These are phyloP conservation scores for Xylariaceae sp. DNA, from an alignment of 2,329 filamentous ascomycete species.

Conservation along the genomic window DNA sequence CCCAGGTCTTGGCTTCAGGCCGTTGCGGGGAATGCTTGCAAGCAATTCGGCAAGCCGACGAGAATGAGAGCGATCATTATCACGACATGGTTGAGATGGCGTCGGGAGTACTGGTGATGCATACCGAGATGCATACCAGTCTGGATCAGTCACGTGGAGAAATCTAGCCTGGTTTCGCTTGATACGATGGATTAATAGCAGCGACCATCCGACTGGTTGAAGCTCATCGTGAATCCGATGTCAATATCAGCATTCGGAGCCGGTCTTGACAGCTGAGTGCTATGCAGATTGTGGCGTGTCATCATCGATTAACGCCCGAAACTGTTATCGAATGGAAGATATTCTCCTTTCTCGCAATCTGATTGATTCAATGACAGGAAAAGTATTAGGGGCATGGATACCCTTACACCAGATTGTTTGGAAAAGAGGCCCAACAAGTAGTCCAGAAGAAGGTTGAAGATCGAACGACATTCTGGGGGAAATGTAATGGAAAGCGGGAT, in stretches of 20 bases:
- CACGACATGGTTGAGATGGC: no score
- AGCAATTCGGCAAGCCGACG: background rate
- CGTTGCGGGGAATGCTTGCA: constrained; percentile 5
- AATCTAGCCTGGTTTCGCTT: background rate
- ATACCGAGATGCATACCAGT: background rate
- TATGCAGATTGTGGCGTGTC: no score
- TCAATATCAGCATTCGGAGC: background rate
- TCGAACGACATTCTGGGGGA: no score
- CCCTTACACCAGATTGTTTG: background rate
- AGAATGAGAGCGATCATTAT: background rate
- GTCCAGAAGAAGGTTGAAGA: no score
- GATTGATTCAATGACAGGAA: background rate
- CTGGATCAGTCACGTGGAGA: background rate
- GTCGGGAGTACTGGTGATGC: background rate
- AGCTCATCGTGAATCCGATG: background rate
- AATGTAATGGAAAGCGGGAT: no score
- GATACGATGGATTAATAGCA: background rate
- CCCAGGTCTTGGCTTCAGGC: background rate
- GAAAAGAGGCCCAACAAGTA: no score
- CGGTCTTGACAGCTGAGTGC: background rate
- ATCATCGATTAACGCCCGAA: no score
- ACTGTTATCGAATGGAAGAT: no score
- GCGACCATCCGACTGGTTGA: background rate
- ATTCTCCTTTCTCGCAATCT: background rate
- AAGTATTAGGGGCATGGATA: no score